phyloP scores from a whole-genome alignment of 768 basidiomycete genomes.

The Kwoniella sp. region DNA sequence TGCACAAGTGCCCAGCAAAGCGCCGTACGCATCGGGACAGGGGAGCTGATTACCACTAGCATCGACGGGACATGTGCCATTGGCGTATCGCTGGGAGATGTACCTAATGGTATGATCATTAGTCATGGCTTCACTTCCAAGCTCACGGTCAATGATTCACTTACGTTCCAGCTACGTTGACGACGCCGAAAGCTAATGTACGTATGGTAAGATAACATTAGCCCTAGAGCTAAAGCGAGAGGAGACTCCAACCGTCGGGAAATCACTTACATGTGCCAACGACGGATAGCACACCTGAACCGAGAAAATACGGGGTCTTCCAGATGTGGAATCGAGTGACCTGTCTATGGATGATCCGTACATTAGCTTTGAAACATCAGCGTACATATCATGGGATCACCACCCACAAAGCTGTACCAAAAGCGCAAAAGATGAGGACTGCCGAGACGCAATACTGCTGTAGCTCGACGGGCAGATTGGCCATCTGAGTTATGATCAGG shows the following conservation, averaged over 20 bases:
- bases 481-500: not conserved
- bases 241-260: not conserved
- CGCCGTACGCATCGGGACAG: slow-evolving; percentile 44
- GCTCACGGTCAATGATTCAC: not conserved
- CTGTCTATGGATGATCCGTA: not conserved
- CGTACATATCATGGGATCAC: too few species aligned
- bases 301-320: slow-evolving; percentile 64
- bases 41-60: slow-evolving; percentile 62
- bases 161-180: slow-evolving; percentile 7
- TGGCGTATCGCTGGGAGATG: slow-evolving; percentile 64
- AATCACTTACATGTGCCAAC: slow-evolving; percentile 60
- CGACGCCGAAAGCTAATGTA: slow-evolving; percentile 3
- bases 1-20: slow-evolving; percentile 67
- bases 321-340: slow-evolving; percentile 9
- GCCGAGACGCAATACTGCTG: slow-evolving; percentile 12
- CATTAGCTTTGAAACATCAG: not conserved
- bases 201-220: not conserved
- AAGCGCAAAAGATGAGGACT: slow-evolving; percentile 9
- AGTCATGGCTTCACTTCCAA: not conserved
- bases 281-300: slow-evolving; percentile 78
- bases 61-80: slow-evolving; percentile 72
- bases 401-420: slow-evolving; percentile 5
- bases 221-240: not conserved
- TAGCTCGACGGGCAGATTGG: slow-evolving; percentile 6
- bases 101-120: slow-evolving; percentile 58